Evolutionary conservation across 2,329 filamentous ascomycete genomes (phyloP), one percentile per base, ranked within the genome.

Genomic region (Passalora sequoiae): DNA sequence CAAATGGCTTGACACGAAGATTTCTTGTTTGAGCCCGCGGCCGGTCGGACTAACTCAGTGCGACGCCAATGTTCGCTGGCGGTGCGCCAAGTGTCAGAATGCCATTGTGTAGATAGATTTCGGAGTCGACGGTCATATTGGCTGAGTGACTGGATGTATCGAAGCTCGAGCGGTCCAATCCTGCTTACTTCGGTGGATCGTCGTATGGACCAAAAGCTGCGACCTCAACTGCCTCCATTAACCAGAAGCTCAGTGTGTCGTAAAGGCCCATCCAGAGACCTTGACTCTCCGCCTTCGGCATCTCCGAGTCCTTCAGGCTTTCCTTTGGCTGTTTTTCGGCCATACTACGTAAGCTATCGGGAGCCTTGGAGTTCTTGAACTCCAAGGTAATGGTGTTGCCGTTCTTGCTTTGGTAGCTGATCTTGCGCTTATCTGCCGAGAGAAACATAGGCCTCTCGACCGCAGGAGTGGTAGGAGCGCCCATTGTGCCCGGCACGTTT

Each of bases 181-280:
- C n/a, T n/a, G 24, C 15, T 44, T 36, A 44, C 21, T 44, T 44
- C 19, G 29, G 24, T 36, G 50, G 44, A 36, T 55, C 53, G 24
- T 55, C 51, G 37, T 55, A 55, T 10, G 51, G 49, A 8, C 51
- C 53, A 36, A 53, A 55, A 25, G 38, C 40, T 16, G 53, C 50
- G 21, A 55, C 46, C 44, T 55, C 53, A 19, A 55, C 35, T 16
- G 48, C 49, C 25, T 55, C 53, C 43, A 47, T 46, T 29, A 46
- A 42, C 46, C 49, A 52, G 38, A 54, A 51, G 33, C 46, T 47
- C 6, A 55, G 24, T 7, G 53, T 51, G 40, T 55, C 53, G 36
- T 50, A 49, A 19, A 55, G 25, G n/a, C 46, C 50, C 7, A 43
- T 33, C 41, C 49, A 50, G 20, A 47, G 38, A 12, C 47, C 47